These are phyloP conservation scores for Cladosporium colombiae DNA, from an alignment of 2,329 filamentous ascomycete species.

Conservation along the genomic window DNA sequence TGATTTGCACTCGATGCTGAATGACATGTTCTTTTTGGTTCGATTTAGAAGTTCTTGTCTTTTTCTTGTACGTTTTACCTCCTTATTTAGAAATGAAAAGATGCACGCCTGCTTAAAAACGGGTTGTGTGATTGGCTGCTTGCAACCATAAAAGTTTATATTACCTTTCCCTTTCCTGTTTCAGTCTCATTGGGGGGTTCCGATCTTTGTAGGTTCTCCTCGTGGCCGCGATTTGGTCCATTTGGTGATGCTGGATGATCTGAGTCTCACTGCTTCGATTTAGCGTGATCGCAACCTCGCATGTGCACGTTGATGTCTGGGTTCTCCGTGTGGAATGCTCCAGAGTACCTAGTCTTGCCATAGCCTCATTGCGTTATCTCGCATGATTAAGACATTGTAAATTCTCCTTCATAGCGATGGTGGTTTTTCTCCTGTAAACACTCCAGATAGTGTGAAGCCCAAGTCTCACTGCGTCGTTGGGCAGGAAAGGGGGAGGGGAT, in stretches of 20 bases:
- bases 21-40: background rate
- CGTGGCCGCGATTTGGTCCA: too few relatives aligned
- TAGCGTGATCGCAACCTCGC: background rate
- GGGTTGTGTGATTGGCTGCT: conserved; percentile 7
- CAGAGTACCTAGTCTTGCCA: too few relatives aligned
- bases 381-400: too few relatives aligned
- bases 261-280: too few relatives aligned
- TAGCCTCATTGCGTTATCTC: too few relatives aligned
- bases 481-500: background rate
- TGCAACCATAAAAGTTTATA: background rate
- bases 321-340: too few relatives aligned
- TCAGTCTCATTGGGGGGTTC: too few relatives aligned
- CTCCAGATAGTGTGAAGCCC: background rate
- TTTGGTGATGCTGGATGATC: too few relatives aligned
- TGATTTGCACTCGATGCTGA: background rate
- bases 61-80: background rate
- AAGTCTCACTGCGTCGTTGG: background rate
- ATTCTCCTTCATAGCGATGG: too few relatives aligned
- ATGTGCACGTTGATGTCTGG: too few relatives aligned
- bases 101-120: background rate
- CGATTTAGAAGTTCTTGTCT: background rate
- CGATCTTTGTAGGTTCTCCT: too few relatives aligned
- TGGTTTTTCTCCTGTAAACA: too few relatives aligned
- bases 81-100: background rate
- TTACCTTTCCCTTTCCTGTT: background rate